Percentiles rank a stretch among this genome's conserved stretches.
Evolutionary conservation across 345 rosid genomes (phyloP).

Genomic region (Clarkia xantiana): DNA sequence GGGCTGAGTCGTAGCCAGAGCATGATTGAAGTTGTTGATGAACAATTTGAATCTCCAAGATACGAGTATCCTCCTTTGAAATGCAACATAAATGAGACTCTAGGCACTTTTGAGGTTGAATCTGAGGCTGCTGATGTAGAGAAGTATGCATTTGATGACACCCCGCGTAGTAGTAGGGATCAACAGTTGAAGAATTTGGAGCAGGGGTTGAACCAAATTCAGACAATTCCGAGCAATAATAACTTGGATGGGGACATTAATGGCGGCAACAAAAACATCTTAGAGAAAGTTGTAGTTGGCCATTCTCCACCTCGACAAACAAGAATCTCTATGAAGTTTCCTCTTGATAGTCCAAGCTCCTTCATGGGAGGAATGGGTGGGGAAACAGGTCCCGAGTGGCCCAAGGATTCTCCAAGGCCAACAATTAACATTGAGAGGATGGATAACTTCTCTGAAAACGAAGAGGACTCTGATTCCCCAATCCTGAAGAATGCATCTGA

Average conservation of each 20-base stretch:
- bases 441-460: conserved; percentile 26
- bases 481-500: conserved; percentile 41
- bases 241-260: conserved; percentile 34
- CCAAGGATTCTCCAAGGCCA: conserved; percentile 39
- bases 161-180: conserved; percentile 19
- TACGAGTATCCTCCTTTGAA: conserved; percentile 71
- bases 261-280: conserved; percentile 23
- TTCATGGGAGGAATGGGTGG: conserved; percentile 28
- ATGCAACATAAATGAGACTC: conserved; percentile 56
- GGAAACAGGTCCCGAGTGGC: conserved; percentile 30
- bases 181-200: conserved; percentile 61
- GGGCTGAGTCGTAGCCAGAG: conserved; percentile 25
- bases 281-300: conserved; percentile 64
- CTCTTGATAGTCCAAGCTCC: conserved; percentile 51
- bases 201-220: conserved; percentile 54
- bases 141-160: conserved; percentile 59
- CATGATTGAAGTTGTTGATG: conserved; percentile 29
- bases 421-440: conserved; percentile 34
- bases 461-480: conserved; percentile 23
- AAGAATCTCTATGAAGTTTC: conserved; percentile 39
- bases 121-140: conserved; percentile 52
- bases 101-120: conserved; percentile 34
- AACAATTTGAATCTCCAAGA: conserved; percentile 29
- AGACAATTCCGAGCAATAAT: conserved; percentile 40
- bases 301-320: conserved; percentile 45